Conservation (phyloP, 1,284 basidiomycete species). For the Exobasidium rhododendri region DNA sequence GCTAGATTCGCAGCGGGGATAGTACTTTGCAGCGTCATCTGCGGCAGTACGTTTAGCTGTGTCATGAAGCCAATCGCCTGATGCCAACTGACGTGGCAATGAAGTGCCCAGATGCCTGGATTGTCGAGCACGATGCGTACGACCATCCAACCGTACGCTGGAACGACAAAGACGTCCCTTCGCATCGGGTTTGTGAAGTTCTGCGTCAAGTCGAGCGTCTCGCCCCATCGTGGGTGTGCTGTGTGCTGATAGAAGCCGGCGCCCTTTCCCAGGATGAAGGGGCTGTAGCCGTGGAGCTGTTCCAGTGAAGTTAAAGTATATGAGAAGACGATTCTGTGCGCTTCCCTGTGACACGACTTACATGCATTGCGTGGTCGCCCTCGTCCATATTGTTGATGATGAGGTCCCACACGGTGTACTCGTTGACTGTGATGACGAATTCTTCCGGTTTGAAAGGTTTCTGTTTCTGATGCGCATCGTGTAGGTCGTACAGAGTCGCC, state of each 20-base stretch:
- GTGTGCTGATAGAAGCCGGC: slow-evolving; percentile 34
- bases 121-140: slow-evolving; percentile 24
- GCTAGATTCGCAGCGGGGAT: background rate
- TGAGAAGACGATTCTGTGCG: background rate
- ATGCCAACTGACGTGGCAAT: slow-evolving; percentile 37
- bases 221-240: background rate
- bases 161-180: slow-evolving; percentile 49
- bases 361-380: slow-evolving; percentile 36
- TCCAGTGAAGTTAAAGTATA: background rate
- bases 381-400: slow-evolving; percentile 51
- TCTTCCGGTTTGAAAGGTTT: slow-evolving; percentile 24
- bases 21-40: background rate
- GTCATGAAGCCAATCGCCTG: slow-evolving; percentile 34
- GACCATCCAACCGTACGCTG: slow-evolving; percentile 30
- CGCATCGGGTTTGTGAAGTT: slow-evolving; percentile 51
- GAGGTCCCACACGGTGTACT: slow-evolving; percentile 17
- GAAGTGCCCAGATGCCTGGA: slow-evolving; percentile 22
- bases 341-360: background rate
- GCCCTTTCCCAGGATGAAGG: slow-evolving; percentile 52
- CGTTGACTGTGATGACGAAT: slow-evolving; percentile 20
- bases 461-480: slow-evolving; percentile 24
- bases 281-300: slow-evolving; percentile 31
- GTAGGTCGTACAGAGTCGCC: slow-evolving; percentile 28
- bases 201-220: slow-evolving; percentile 17
- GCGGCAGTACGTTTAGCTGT: slow-evolving; percentile 27